Evolutionary conservation across 345 rosid genomes (phyloP), one percentile per base, ranked within the genome.

Genomic region (Gossypium sturtianum): DNA sequence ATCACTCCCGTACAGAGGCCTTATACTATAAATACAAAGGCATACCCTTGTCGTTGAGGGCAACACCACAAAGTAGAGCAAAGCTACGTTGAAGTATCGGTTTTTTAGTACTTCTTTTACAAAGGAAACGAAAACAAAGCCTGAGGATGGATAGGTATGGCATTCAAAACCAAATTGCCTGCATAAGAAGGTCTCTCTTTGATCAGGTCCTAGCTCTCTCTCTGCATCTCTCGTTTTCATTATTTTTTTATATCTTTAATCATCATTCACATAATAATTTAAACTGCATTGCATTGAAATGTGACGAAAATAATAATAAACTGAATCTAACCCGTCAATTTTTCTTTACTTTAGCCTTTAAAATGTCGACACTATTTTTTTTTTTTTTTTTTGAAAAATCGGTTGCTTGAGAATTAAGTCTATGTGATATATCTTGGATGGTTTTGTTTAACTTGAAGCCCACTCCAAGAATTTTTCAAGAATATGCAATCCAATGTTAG

Each of bases 171-270:
- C 88, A 90, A 41, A 80, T 85, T 47, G 83, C 84, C 75, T 16
- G 19, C 81, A 64, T 73, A 79, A 88, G 87, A 80, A 81, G 78
- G 77, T 81, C 89, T 67, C 87, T 90, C 79, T 88, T 88, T 78
- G 92, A 90, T 79, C 90, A 90, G 92, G 94, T 90, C 79, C 63
- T 52, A 3, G 7, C 22, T 44, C 53, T 13, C 13, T 23, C 73
- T 34, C 41, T 34, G 7, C 41, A 34, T 34, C 9, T 54, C 59
- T 7, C 22, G 2, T 54, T 54, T 54, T n/a, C 9, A 54, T n/a
- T 16, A 19, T n/a, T n/a, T 54, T 19, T n/a, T n/a, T 54, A n/a
- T 22, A 52, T 16, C 7, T 16, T 16, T 16, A 16, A 17, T 52
- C 17, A 52, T 17, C 19, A 52, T 16, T 16, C 57, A 52, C 17